Percentiles rank a stretch among this genome's conserved stretches.
These are phyloP conservation scores for Suhomyces xylopsoci DNA, from an alignment of 805 yeast species.

Conservation along the genomic window DNA sequence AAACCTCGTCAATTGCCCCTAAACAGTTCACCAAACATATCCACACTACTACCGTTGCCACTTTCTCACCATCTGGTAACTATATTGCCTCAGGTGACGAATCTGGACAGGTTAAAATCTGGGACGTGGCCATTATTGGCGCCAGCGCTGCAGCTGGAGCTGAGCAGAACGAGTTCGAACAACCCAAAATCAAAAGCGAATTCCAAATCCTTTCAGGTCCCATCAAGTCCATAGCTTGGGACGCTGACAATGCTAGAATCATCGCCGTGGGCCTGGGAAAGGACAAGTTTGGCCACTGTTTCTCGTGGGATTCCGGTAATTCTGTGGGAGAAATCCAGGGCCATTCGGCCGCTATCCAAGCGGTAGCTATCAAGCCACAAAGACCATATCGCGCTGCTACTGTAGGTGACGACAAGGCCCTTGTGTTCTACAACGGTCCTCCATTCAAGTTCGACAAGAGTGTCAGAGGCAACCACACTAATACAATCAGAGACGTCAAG, in stretches of 20 bases:
- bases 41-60: conserved; percentile 73
- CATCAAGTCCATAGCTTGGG: conserved; percentile 87
- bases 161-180: conserved; percentile 40
- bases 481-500: conserved; percentile 75
- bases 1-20: conserved; percentile 41
- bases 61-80: conserved; percentile 84
- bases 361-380: conserved; percentile 77
- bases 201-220: conserved; percentile 77
- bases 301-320: conserved; percentile 92
- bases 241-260: conserved; percentile 76
- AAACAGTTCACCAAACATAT: conserved; percentile 74
- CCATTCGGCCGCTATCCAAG: conserved; percentile 78
- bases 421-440: conserved; percentile 87
- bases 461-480: conserved; percentile 70
- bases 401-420: conserved; percentile 81
- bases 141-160: conserved; percentile 13
- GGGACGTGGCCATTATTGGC: conserved; percentile 56
- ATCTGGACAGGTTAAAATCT: conserved; percentile 82
- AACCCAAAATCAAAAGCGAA: conserved; percentile 69
- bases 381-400: conserved; percentile 94
- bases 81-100: conserved; percentile 92
- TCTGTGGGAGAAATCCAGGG: conserved; percentile 96
- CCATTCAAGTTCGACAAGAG: conserved; percentile 85
- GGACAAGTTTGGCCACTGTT: conserved; percentile 88
- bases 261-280: conserved; percentile 95